Conservation (phyloP, 176 grass and related monocot species). For the Bothriochloa decipiens region DNA sequence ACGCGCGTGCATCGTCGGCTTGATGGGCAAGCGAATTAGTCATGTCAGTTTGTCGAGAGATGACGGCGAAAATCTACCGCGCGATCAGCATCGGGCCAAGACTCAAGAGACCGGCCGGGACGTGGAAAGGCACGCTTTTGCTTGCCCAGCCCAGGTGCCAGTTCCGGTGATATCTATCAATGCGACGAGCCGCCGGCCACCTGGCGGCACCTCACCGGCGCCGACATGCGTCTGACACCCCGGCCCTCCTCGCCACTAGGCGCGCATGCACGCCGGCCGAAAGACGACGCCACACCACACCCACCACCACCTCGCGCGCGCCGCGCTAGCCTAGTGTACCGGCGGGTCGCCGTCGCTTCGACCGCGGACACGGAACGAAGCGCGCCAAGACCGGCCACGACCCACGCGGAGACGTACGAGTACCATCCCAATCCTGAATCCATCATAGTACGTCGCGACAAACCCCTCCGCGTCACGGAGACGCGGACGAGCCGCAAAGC, state of each 20-base stretch:
- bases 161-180: background rate
- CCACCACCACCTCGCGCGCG: background rate
- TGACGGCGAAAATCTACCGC: background rate
- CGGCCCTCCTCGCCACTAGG: slow-evolving; percentile 33
- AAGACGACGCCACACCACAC: slow-evolving; percentile 35
- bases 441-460: background rate
- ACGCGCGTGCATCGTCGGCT: background rate
- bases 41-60: background rate
- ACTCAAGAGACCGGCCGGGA: background rate
- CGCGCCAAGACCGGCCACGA: too few species aligned
- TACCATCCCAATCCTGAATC: background rate
- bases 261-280: slow-evolving; percentile 33
- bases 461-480: background rate
- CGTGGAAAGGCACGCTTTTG: slow-evolving; percentile 3
- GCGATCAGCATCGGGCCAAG: background rate
- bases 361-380: background rate
- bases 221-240: slow-evolving; percentile 31
- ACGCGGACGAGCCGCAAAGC: background rate
- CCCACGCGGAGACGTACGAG: background rate
- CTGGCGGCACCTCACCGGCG: slow-evolving; percentile 39
- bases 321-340: too few species aligned
- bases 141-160: background rate
- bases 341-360: background rate
- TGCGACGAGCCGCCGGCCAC: background rate
- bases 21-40: too few species aligned